Conservation (phyloP, 1,284 basidiomycete genomes). For the Flammula alnicola region DNA sequence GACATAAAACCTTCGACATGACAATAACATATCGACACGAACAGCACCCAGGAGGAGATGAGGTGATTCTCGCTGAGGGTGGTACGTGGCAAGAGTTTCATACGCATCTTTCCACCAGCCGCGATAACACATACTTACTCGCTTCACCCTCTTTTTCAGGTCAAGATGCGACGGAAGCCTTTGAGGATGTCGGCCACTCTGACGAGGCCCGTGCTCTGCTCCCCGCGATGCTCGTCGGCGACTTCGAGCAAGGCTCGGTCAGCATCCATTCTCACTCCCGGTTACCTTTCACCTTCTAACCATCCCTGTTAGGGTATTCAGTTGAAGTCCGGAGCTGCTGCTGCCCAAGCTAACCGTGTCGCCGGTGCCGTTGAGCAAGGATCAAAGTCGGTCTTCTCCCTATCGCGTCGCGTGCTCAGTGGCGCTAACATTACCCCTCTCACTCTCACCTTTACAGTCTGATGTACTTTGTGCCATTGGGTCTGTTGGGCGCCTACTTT, state of each 20-base stretch:
- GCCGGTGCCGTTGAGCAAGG: constrained; percentile 62
- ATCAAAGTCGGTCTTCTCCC: constrained; percentile 60
- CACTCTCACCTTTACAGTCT: constrained; percentile 43
- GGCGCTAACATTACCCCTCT: not conserved
- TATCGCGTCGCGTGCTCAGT: constrained; percentile 2
- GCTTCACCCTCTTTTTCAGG: constrained; percentile 46
- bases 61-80: constrained; percentile 92
- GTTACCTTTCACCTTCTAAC: constrained; percentile 7
- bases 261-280: constrained; percentile 33
- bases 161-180: constrained; percentile 96
- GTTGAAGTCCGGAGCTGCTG: constrained; percentile 52
- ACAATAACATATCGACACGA: constrained; percentile 2
- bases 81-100: constrained; percentile 58
- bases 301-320: constrained; percentile 45
- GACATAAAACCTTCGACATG: not conserved
- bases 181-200: constrained; percentile 99
- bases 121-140: constrained; percentile 14
- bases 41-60: constrained; percentile 97
- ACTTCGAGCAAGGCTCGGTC: constrained; percentile 75
- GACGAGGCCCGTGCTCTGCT: constrained; percentile 96
- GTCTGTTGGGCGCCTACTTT: constrained; percentile 78
- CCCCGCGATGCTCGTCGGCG: constrained; percentile 76
- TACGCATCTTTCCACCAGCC: constrained; percentile 1
- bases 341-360: constrained; percentile 47
- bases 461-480: constrained; percentile 83